Conservation (phyloP, 768 basidiomycete genomes). For the Rhodotorula kratochvilovae region DNA sequence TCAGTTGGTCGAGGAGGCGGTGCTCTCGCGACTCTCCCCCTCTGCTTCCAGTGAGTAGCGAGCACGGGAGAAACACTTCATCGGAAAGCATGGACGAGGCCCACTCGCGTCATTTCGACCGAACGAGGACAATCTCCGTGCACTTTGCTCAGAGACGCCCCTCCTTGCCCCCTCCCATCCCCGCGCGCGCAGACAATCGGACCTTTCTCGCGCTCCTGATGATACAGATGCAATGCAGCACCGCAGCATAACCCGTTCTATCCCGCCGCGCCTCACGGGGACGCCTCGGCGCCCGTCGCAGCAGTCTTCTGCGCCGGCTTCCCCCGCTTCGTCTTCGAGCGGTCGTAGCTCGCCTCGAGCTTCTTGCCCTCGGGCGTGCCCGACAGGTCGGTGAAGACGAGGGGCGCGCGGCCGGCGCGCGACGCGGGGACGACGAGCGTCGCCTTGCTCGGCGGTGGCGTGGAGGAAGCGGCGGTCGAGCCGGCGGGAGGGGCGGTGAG, state of each 20-base stretch:
- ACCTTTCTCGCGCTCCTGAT: neutral
- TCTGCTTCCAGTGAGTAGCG: neutral
- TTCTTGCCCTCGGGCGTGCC: constrained; percentile 14
- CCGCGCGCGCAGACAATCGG: too few species aligned
- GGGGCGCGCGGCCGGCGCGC: constrained; percentile 30
- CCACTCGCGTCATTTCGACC: too few species aligned
- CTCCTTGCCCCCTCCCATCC: too few species aligned
- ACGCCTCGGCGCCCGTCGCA: neutral
- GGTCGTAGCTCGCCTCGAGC: constrained; percentile 13
- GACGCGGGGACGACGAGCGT: constrained; percentile 18
- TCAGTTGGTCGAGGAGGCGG: neutral
- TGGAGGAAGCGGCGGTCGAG: neutral
- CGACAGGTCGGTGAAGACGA: constrained; percentile 24
- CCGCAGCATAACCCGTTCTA: too few species aligned
- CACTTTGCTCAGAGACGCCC: too few species aligned
- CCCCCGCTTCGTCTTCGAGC: constrained; percentile 22
- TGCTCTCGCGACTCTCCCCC: neutral
- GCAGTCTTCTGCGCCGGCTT: neutral
- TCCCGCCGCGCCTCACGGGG: neutral
- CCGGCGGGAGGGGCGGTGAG: neutral
- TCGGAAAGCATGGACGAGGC: too few species aligned
- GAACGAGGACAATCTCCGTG: too few species aligned
- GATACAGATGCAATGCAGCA: neutral
- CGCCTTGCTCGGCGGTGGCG: neutral
- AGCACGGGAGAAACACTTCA: too few species aligned